Evolutionary conservation across 116 monocot genomes (phyloP).

Genomic region (Trichopus zeylanicus): DNA sequence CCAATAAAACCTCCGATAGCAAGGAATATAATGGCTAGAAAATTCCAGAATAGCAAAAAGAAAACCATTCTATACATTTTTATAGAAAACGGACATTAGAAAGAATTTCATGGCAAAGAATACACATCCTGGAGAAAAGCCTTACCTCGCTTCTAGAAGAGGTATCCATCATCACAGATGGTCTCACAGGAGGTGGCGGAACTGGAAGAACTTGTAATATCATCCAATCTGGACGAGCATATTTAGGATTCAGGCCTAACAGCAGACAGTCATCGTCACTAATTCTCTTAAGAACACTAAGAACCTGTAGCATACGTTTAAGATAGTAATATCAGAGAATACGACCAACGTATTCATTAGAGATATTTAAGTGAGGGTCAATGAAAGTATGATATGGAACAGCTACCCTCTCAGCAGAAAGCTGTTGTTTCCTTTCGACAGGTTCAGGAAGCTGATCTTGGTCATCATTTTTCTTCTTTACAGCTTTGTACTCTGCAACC

Average conservation of each 20-base stretch:
- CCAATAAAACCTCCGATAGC: no score
- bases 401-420: conserved; percentile 84
- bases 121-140: no score
- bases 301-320: conserved; percentile 42
- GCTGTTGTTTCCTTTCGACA: conserved; percentile 78
- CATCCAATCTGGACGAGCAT: conserved; percentile 99
- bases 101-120: no score
- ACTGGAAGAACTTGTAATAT: conserved; percentile 95
- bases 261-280: conserved; percentile 91
- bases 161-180: conserved; percentile 99
- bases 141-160: conserved; percentile 93
- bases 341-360: no score
- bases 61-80: no score
- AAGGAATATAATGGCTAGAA: no score
- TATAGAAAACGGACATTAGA: no score
- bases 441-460: conserved; percentile 96
- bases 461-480: conserved; percentile 94
- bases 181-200: conserved; percentile 95
- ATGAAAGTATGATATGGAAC: no score
- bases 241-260: conserved; percentile 91
- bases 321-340: background rate
- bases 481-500: conserved; percentile 90
- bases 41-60: no score
- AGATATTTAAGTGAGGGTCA: no score
- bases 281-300: conserved; percentile 92